phyloP scores from a whole-genome alignment of 768 basidiomycete genomes.

The Pulveroboletus sp. region DNA sequence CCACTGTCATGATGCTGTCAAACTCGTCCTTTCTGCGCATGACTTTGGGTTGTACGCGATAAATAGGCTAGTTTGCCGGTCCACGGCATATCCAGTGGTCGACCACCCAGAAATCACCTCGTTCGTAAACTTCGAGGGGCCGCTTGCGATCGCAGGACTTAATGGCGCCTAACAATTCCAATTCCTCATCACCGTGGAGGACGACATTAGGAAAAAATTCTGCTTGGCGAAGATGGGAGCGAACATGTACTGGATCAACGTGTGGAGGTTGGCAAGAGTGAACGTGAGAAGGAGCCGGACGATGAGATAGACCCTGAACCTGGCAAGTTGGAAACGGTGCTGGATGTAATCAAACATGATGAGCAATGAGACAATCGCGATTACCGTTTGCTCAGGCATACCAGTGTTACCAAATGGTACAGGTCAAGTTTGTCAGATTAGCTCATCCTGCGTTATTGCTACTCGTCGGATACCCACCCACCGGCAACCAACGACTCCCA shows the following conservation, averaged over 20 bases:
- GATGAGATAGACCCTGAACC: conserved; percentile 25
- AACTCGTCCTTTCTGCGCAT: conserved; percentile 1
- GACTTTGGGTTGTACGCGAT: conserved; percentile 11
- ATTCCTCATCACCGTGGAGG: conserved; percentile 10
- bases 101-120: background rate
- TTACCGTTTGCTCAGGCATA: no score
- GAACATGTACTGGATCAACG: conserved; percentile 28
- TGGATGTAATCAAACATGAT: conserved; percentile 21
- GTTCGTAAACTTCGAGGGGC: conserved; percentile 14
- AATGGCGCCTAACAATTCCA: conserved; percentile 15
- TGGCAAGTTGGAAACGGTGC: conserved; percentile 29
- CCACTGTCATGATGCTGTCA: conserved; percentile 12
- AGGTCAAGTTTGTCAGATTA: background rate
- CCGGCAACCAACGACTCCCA: background rate
- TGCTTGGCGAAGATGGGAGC: conserved; percentile 22
- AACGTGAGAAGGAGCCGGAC: conserved; percentile 23
- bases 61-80: conserved; percentile 16
- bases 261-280: conserved; percentile 30
- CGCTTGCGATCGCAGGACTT: conserved; percentile 20
- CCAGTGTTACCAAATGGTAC: no score
- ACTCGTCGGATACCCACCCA: background rate
- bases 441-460: background rate
- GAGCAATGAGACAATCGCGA: background rate
- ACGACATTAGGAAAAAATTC: conserved; percentile 21
- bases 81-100: conserved; percentile 15